phyloP scores from a whole-genome alignment of 2,329 filamentous ascomycete genomes.

The Xylaria multiplex region DNA sequence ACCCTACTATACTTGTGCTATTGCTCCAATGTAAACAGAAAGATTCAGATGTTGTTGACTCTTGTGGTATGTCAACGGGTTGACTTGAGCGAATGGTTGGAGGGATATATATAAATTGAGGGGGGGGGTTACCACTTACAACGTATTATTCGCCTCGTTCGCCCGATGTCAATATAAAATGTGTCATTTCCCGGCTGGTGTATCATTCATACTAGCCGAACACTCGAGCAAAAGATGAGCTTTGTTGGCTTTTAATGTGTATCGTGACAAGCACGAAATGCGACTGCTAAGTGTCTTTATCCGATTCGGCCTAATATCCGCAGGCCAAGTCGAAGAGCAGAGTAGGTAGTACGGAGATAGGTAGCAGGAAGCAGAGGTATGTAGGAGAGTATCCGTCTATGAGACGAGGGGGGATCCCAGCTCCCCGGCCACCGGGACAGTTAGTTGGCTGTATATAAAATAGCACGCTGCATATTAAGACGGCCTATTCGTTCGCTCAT shows the following conservation, averaged over 20 bases:
- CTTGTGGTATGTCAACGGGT: constrained; percentile 20
- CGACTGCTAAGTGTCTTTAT: constrained; percentile 29
- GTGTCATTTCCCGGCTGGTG: background rate
- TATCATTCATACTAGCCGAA: background rate
- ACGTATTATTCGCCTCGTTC: constrained; percentile 5
- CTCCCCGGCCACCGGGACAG: constrained; percentile 1
- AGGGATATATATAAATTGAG: constrained; percentile 14
- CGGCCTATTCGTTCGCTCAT: constrained; percentile 9
- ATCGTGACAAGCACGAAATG: constrained; percentile 15
- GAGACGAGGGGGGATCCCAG: background rate
- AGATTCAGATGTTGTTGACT: constrained; percentile 26
- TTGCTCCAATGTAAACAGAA: constrained; percentile 35
- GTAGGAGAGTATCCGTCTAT: background rate
- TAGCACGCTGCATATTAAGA: constrained; percentile 17
- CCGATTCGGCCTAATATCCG: constrained; percentile 23
- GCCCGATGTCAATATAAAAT: background rate
- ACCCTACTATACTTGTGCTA: constrained; percentile 36
- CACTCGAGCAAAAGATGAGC: background rate
- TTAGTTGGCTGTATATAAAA: constrained; percentile 20
- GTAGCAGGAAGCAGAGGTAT: constrained; percentile 3
- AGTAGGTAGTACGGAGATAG: background rate
- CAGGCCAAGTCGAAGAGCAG: constrained; percentile 12
- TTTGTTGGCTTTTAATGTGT: constrained; percentile 7
- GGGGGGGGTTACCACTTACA: constrained; percentile 24
- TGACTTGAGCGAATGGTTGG: constrained; percentile 15